phyloP scores from a whole-genome alignment of 2,329 filamentous ascomycete genomes.

The Tolypocladium tundrense region DNA sequence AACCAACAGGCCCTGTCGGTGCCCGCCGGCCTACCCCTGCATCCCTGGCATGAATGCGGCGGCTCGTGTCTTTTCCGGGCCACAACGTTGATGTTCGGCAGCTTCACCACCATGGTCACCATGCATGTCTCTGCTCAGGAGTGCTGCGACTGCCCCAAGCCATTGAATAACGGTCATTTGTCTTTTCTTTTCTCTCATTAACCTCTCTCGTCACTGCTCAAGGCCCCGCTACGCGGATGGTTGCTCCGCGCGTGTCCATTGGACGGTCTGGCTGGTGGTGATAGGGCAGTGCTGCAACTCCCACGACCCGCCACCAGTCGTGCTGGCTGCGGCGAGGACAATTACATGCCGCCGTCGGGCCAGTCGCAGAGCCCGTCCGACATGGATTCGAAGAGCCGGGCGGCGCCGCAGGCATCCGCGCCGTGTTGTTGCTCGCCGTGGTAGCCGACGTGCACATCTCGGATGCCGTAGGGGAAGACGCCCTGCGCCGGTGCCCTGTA shows the following conservation, averaged over 20 bases:
- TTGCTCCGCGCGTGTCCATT: background rate
- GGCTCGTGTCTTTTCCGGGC: background rate
- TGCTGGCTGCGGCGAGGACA: background rate
- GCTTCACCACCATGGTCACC: background rate
- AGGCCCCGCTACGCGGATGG: background rate
- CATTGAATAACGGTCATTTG: background rate
- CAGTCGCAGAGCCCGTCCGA: background rate
- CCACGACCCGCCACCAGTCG: background rate
- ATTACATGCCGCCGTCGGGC: background rate
- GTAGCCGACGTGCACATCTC: slow-evolving; percentile 13
- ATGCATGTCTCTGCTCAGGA: background rate
- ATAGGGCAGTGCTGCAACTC: background rate
- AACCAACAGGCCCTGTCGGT: background rate
- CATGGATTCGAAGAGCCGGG: background rate
- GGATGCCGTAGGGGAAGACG: slow-evolving; percentile 14
- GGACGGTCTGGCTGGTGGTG: background rate
- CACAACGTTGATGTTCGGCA: background rate
- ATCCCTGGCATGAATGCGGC: background rate
- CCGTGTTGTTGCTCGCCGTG: background rate
- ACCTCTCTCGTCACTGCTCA: background rate
- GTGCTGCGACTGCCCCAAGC: background rate
- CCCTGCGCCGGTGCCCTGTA: slow-evolving; percentile 10
- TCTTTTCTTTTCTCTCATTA: background rate
- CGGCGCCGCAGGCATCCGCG: too few relatives aligned
- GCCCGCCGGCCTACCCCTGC: background rate